These are phyloP conservation scores for Mrakia hoshinonis DNA, from an alignment of 768 basidiomycete genomes.

Conservation along the genomic window DNA sequence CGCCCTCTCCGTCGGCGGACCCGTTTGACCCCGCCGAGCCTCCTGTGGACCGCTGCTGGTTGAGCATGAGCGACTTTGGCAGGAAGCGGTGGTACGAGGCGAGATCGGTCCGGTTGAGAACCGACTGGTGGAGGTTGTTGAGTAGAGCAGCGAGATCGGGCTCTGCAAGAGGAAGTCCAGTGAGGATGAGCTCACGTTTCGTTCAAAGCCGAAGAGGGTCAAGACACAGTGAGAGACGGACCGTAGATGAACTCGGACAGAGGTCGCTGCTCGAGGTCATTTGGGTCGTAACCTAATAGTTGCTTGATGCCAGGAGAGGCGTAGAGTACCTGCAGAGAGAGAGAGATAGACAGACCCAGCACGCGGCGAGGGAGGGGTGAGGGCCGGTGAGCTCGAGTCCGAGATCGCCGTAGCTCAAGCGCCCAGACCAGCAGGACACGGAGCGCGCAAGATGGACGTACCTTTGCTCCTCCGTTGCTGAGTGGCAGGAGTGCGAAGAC, in stretches of 20 bases:
- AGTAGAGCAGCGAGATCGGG: conserved; percentile 31
- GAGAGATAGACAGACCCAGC: not conserved
- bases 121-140: conserved; percentile 49
- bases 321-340: conserved; percentile 44
- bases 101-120: conserved; percentile 44
- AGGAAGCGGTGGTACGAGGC: conserved; percentile 55
- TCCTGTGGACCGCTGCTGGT: conserved; percentile 25
- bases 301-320: conserved; percentile 61
- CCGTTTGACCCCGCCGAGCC: conserved; percentile 22
- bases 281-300: conserved; percentile 66
- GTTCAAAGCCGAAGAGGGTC: conserved; percentile 31
- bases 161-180: conserved; percentile 33
- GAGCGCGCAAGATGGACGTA: conserved; percentile 38
- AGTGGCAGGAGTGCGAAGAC: conserved; percentile 52
- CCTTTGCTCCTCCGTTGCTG: conserved; percentile 47
- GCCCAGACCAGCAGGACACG: not conserved
- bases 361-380: not conserved
- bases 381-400: not conserved
- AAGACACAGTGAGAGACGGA: conserved; percentile 35
- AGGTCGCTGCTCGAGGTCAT: conserved; percentile 61
- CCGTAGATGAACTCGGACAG: conserved; percentile 59
- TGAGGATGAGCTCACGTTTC: not conserved
- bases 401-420: not conserved
- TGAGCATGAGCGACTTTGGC: conserved; percentile 17
- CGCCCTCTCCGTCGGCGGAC: not conserved